These are phyloP conservation scores for Tolypocladium tropicale DNA, from an alignment of 2,329 filamentous ascomycete genomes.

Conservation along the genomic window DNA sequence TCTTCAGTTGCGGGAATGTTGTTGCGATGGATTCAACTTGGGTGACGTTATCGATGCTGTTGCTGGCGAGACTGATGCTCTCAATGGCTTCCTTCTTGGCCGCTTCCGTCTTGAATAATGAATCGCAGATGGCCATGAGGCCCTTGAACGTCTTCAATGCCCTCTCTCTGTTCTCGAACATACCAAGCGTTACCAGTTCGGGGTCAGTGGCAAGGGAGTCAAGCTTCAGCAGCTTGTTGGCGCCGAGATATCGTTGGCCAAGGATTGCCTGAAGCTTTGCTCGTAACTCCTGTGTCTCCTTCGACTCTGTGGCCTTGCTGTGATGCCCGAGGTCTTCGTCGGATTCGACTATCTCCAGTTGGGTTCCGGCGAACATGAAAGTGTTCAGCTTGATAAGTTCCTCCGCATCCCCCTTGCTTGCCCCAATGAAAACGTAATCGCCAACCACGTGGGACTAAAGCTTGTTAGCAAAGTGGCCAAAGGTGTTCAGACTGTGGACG, in stretches of 20 bases:
- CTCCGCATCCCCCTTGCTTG: slow-evolving; percentile 52
- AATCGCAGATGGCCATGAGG: slow-evolving; percentile 77
- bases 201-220: slow-evolving; percentile 66
- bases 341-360: slow-evolving; percentile 44
- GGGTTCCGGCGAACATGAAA: slow-evolving; percentile 56
- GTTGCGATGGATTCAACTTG: slow-evolving; percentile 66
- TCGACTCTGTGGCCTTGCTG: slow-evolving; percentile 34
- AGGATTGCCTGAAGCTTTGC: slow-evolving; percentile 62
- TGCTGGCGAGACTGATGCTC: slow-evolving; percentile 73
- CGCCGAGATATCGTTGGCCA: slow-evolving; percentile 59
- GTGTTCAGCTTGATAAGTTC: slow-evolving; percentile 58
- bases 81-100: slow-evolving; percentile 70
- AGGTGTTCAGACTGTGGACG: background rate
- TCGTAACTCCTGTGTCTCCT: slow-evolving; percentile 50
- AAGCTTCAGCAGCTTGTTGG: slow-evolving; percentile 69
- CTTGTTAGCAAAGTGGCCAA: slow-evolving; percentile 40
- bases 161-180: slow-evolving; percentile 61
- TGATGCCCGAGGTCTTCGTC: slow-evolving; percentile 26
- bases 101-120: slow-evolving; percentile 60
- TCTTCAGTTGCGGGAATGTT: slow-evolving; percentile 76
- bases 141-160: slow-evolving; percentile 86
- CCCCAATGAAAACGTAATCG: slow-evolving; percentile 58
- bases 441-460: slow-evolving; percentile 59
- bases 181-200: slow-evolving; percentile 61
- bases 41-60: slow-evolving; percentile 62